These are phyloP conservation scores for Lagenidium sp. DNA, from an alignment of 352 stramenopile genomes.

Conservation along the genomic window DNA sequence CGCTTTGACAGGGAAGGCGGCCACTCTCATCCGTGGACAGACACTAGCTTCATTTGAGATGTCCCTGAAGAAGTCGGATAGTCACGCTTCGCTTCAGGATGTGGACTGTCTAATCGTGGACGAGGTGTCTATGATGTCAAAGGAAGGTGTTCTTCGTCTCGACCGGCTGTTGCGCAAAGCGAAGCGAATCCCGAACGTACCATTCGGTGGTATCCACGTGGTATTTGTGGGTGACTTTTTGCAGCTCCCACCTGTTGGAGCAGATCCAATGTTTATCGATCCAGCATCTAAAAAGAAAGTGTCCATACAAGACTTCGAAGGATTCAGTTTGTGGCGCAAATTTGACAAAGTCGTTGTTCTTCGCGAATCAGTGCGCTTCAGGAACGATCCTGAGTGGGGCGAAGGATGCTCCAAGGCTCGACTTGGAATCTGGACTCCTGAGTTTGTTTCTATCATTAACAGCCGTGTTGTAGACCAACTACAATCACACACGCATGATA, in stretches of 20 bases:
- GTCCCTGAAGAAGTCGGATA: slow-evolving; percentile 1
- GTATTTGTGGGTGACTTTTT: slow-evolving; percentile 1
- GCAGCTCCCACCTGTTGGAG: not conserved
- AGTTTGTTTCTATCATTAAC: slow-evolving; percentile 3
- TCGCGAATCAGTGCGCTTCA: slow-evolving; percentile 10
- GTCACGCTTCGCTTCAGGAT: not conserved
- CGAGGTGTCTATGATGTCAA: not conserved
- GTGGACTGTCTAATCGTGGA: not conserved
- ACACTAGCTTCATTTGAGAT: slow-evolving; percentile 4
- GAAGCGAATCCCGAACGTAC: not conserved
- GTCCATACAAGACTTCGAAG: not conserved
- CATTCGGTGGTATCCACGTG: not conserved
- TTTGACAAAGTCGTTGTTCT: not conserved
- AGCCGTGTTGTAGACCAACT: not conserved
- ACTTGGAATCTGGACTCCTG: slow-evolving; percentile 1
- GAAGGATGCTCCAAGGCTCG: slow-evolving; percentile 5
- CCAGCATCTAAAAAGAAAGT: not conserved
- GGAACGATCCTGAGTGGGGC: slow-evolving; percentile 8
- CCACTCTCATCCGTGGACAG: slow-evolving; percentile 5
- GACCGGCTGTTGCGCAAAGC: not conserved
- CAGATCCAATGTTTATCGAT: not conserved
- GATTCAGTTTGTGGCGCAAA: not conserved
- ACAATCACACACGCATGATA: slow-evolving; percentile 2
- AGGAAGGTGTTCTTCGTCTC: not conserved
- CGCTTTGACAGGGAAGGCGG: slow-evolving; percentile 11